phyloP scores from a whole-genome alignment of 768 basidiomycete species.

The Guyanaporus albipodus region DNA sequence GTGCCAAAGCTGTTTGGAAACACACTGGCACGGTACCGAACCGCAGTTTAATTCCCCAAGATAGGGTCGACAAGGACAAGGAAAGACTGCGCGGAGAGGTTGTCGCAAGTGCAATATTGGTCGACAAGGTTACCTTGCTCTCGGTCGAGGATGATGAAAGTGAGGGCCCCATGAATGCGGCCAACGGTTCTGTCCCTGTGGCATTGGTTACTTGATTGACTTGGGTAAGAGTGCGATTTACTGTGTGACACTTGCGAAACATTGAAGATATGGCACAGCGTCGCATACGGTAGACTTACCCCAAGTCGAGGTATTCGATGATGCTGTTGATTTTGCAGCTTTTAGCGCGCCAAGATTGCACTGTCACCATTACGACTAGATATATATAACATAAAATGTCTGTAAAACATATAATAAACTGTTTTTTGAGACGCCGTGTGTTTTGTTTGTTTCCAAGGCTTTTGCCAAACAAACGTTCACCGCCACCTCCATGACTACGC shows the following conservation, averaged over 20 bases:
- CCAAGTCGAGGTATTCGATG: constrained; percentile 28
- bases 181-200: constrained; percentile 15
- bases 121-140: constrained; percentile 36
- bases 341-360: constrained; percentile 21
- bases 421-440: constrained; percentile 4
- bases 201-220: constrained; percentile 28
- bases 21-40: constrained; percentile 6
- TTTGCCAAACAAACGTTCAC: constrained; percentile 36
- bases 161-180: constrained; percentile 7
- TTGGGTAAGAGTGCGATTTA: constrained; percentile 12
- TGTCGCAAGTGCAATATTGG: constrained; percentile 34
- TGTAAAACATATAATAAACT: constrained; percentile 35
- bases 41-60: constrained; percentile 19
- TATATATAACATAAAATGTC: constrained; percentile 35
- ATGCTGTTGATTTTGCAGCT: constrained; percentile 25
- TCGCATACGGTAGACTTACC: constrained; percentile 13
- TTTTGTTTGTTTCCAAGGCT: constrained; percentile 27
- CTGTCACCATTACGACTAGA: constrained; percentile 29
- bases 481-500: constrained; percentile 49
- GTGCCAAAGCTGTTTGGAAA: constrained; percentile 33
- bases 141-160: constrained; percentile 31
- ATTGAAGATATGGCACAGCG: constrained; percentile 13
- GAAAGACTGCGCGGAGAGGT: constrained; percentile 35
- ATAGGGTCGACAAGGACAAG: constrained; percentile 29
- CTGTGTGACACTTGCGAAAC: background rate